Evolutionary conservation across 768 basidiomycete genomes (phyloP), one percentile per base, ranked within the genome.

Genomic region (Leccinum truebloodii): DNA sequence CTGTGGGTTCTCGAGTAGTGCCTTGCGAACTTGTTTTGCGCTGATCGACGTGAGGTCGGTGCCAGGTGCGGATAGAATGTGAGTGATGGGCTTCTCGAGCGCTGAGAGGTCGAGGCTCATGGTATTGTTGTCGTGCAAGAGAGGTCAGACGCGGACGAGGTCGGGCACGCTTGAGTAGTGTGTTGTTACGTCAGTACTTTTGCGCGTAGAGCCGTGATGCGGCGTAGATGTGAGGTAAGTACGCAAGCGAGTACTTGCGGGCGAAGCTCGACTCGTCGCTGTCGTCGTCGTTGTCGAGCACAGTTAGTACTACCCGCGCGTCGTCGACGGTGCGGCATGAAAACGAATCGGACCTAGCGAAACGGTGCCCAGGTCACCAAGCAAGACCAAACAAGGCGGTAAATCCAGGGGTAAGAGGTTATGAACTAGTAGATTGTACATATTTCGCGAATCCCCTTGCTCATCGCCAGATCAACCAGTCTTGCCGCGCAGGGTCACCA

Each of bases 21-120:
- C 83, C 69, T 88, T 89, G 64, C 95, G 86, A 67, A 97, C 93
- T 75, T 86, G 87, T 77, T 93, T 96, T 51, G 94, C 94, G 71
- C 87, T 90, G 74, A 94, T 91, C 51, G 88, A 89, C 51, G 79
- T 62, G 67, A 94, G 81, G 79, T 94, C 89, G 52, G 84, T 88
- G 52, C 85, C 87, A 3, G 92, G 92, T 20, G 88, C 87, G 32
- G 84, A 80, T 55, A 94, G 84, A 71, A 94, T 91, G 60, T 79
- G 76, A 64, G 79, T 80, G 69, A 94, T 88, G 60, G 77, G 80
- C 13, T 82, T 80, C 73, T 86, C 83, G 64, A 92, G 80, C 59
- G 79, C 74, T 61, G 71, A 67, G 52, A 86, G 76, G 69, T 87
- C 80, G 68, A 83, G 78, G 61, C 69, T 68, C 86, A 88, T 88